These are phyloP conservation scores for Kwoniella europaea DNA, from an alignment of 768 basidiomycete genomes.

Conservation along the genomic window DNA sequence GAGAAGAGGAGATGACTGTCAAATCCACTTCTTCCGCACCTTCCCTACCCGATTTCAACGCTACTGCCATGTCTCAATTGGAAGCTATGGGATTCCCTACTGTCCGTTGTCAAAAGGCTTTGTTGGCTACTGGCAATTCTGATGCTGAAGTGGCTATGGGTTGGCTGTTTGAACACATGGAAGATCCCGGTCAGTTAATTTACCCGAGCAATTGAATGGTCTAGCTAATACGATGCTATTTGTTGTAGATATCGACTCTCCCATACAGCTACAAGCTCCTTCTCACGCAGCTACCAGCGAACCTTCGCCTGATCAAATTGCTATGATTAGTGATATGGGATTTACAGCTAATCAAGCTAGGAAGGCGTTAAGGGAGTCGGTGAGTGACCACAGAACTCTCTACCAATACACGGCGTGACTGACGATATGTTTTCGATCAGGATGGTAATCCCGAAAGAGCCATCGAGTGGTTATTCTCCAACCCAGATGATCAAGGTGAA, in stretches of 20 bases:
- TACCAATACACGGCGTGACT: too few species aligned
- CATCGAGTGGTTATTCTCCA: slow-evolving; percentile 93
- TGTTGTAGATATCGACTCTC: slow-evolving; percentile 78
- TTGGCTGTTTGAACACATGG: slow-evolving; percentile 94
- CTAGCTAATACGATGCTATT: background rate
- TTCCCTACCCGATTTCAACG: slow-evolving; percentile 71
- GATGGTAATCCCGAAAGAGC: slow-evolving; percentile 79
- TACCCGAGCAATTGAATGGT: too few species aligned
- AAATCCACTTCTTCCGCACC: slow-evolving; percentile 48
- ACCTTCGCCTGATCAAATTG: slow-evolving; percentile 72
- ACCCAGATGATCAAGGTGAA: slow-evolving; percentile 84
- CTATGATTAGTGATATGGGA: slow-evolving; percentile 86
- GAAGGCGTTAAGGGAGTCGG: slow-evolving; percentile 86
- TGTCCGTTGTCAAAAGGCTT: slow-evolving; percentile 83
- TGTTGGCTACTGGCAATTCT: slow-evolving; percentile 78
- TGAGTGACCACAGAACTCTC: slow-evolving; percentile 46
- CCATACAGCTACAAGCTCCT: slow-evolving; percentile 61
- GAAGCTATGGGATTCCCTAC: slow-evolving; percentile 90
- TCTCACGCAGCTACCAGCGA: slow-evolving; percentile 60
- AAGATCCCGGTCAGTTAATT: slow-evolving; percentile 73
- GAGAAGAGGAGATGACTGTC: slow-evolving; percentile 72
- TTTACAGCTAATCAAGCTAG: slow-evolving; percentile 80
- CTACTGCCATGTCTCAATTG: slow-evolving; percentile 73
- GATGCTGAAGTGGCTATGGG: slow-evolving; percentile 86
- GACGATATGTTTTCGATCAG: slow-evolving; percentile 42